phyloP scores from a whole-genome alignment of 2,329 filamentous ascomycete species.

The Xylariaceae sp. region DNA sequence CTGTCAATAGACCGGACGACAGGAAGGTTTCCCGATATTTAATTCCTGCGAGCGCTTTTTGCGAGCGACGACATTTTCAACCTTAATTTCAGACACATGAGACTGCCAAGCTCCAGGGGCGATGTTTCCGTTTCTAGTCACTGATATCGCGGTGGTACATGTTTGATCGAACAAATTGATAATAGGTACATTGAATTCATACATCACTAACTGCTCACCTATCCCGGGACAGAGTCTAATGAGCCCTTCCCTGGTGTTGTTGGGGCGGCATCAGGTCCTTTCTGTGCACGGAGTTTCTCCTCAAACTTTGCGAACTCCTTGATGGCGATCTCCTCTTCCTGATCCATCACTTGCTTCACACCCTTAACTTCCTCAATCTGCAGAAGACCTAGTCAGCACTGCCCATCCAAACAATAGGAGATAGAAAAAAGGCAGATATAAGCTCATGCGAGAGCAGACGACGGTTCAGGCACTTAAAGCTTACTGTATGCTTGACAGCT shows the following conservation, averaged over 20 bases:
- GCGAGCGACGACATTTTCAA: conserved; percentile 4
- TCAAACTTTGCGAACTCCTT: conserved; percentile 94
- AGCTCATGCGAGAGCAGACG: conserved; percentile 12
- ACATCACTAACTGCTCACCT: conserved; percentile 24
- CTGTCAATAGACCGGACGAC: background rate
- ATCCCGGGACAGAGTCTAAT: conserved; percentile 48
- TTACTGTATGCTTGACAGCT: background rate
- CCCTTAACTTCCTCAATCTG: conserved; percentile 96
- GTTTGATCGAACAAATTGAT: conserved; percentile 2
- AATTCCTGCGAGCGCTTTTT: background rate
- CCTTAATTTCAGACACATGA: conserved; percentile 10
- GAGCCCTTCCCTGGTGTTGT: conserved; percentile 48
- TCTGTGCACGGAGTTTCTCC: conserved; percentile 72
- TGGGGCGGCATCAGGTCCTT: conserved; percentile 49
- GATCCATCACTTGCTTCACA: conserved; percentile 87
- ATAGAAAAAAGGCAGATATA: background rate
- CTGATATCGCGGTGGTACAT: background rate
- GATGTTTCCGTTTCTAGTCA: conserved; percentile 7
- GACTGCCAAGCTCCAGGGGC: conserved; percentile 6
- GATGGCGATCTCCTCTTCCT: conserved; percentile 87
- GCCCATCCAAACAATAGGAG: background rate
- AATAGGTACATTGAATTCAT: conserved; percentile 18
- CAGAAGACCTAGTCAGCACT: conserved; percentile 38
- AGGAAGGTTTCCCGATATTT: background rate
- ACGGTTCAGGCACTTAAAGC: conserved; percentile 2